Evolutionary conservation across 2,329 filamentous ascomycete species (phyloP).

Genomic region (Penicillium janthinellum): DNA sequence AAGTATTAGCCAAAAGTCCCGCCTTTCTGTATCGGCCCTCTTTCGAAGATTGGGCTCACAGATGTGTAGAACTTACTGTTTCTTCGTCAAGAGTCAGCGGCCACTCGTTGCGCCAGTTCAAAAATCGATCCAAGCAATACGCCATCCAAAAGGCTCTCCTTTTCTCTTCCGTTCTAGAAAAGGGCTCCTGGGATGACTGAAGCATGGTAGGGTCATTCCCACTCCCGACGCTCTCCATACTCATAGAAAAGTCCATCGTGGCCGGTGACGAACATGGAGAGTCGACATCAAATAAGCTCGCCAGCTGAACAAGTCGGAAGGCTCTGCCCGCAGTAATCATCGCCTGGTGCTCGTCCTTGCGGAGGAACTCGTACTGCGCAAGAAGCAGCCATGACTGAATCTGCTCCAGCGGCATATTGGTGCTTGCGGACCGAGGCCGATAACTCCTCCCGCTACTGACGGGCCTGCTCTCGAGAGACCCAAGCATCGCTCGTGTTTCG

Average conservation of each 20-base stretch:
- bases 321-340: not conserved
- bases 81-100: conserved; percentile 7
- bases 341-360: not conserved
- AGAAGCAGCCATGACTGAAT: not conserved
- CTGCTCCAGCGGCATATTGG: not conserved
- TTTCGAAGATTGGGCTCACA: too few relatives aligned
- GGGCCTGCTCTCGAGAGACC: not conserved
- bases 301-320: not conserved
- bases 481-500: not conserved
- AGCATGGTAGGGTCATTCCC: not conserved
- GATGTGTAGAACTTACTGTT: not conserved
- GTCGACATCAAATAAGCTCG: not conserved
- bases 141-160: conserved; percentile 8
- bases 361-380: not conserved
- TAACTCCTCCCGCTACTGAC: not conserved
- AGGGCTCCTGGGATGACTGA: not conserved
- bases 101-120: conserved; percentile 9
- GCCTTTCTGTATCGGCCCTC: too few relatives aligned
- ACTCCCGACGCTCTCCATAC: not conserved
- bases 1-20: not conserved
- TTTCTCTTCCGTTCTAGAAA: not conserved
- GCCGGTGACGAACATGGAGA: not conserved
- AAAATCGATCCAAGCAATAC: conserved; percentile 9
- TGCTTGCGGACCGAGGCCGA: not conserved
- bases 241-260: not conserved